Conservation (phyloP, 371 early-diverging fungal species). For the Thermomucor indicae-seudaticae region DNA sequence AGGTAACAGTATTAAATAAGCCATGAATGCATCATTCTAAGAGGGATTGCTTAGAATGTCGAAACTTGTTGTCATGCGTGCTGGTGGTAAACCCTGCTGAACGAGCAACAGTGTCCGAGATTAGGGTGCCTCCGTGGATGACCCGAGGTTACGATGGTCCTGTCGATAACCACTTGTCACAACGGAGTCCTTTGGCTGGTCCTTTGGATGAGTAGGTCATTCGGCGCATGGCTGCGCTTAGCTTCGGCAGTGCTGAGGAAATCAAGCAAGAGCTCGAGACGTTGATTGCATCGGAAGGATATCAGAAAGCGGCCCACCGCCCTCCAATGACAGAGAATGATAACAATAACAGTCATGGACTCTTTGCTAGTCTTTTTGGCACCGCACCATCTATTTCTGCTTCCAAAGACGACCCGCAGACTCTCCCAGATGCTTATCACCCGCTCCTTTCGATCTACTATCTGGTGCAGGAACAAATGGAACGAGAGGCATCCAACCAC, state of each 20-base stretch:
- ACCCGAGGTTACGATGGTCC: slow-evolving; percentile 64
- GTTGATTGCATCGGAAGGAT: slow-evolving; percentile 33
- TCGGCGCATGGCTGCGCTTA: slow-evolving; percentile 79
- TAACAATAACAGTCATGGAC: background rate
- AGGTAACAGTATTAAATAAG: slow-evolving; percentile 44
- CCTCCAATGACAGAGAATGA: slow-evolving; percentile 1
- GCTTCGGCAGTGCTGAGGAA: slow-evolving; percentile 74
- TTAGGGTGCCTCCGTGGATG: slow-evolving; percentile 82
- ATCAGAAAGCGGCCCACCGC: slow-evolving; percentile 18
- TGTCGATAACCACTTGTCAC: slow-evolving; percentile 59
- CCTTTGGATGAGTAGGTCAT: slow-evolving; percentile 72
- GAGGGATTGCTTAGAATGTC: slow-evolving; percentile 56
- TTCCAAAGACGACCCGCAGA: slow-evolving; percentile 24
- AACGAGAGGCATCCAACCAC: slow-evolving; percentile 35
- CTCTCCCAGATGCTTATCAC: slow-evolving; percentile 33
- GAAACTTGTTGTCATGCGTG: slow-evolving; percentile 71
- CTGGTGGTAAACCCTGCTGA: slow-evolving; percentile 64
- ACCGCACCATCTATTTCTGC: background rate
- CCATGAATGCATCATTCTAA: too few species aligned
- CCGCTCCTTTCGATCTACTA: slow-evolving; percentile 84
- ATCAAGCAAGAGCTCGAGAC: slow-evolving; percentile 54
- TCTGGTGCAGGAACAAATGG: slow-evolving; percentile 74
- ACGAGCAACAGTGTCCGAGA: slow-evolving; percentile 72
- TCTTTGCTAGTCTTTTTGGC: background rate
- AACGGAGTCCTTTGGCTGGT: slow-evolving; percentile 56